These are phyloP conservation scores for Mycena sp. DNA, from an alignment of 1,284 basidiomycete species.

Conservation along the genomic window DNA sequence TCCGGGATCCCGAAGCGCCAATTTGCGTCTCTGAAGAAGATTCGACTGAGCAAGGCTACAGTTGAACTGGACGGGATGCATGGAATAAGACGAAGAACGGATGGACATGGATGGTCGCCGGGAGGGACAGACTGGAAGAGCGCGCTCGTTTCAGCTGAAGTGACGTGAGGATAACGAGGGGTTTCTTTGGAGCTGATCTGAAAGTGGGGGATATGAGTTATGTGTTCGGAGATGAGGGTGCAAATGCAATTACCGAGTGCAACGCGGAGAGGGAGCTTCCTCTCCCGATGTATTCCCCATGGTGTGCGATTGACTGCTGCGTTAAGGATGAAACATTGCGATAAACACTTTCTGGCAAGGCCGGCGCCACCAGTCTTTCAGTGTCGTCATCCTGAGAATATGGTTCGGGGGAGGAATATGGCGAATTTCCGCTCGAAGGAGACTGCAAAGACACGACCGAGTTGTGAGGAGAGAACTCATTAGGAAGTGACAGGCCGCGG, in stretches of 20 bases:
- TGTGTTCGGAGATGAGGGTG: background rate
- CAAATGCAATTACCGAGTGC: conserved; percentile 43
- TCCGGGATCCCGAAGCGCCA: conserved; percentile 62
- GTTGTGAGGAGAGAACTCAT: conserved; percentile 29
- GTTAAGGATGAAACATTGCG: conserved; percentile 25
- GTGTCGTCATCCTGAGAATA: conserved; percentile 27
- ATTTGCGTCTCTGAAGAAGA: conserved; percentile 57
- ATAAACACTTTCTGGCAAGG: conserved; percentile 20
- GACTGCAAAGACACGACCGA: conserved; percentile 28
- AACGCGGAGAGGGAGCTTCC: conserved; percentile 49
- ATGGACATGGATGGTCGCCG: conserved; percentile 39
- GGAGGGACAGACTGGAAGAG: conserved; percentile 35
- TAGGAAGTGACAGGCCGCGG: conserved; percentile 20
- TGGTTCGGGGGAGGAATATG: conserved; percentile 36
- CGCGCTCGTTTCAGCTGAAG: conserved; percentile 45
- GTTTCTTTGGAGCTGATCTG: conserved; percentile 45
- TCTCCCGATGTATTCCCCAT: conserved; percentile 51
- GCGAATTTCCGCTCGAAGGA: conserved; percentile 27
- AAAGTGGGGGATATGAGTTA: conserved; percentile 6
- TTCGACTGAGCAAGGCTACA: conserved; percentile 46
- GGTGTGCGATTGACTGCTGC: conserved; percentile 50
- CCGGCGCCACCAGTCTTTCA: conserved; percentile 9
- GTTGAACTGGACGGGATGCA: conserved; percentile 49
- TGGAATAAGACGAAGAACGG: conserved; percentile 48
- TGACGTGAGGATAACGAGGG: conserved; percentile 47